Percentiles rank a stretch among this genome's conserved stretches.
Evolutionary conservation across 345 rosid genomes (phyloP).

Genomic region (Hypericum androsaemum): DNA sequence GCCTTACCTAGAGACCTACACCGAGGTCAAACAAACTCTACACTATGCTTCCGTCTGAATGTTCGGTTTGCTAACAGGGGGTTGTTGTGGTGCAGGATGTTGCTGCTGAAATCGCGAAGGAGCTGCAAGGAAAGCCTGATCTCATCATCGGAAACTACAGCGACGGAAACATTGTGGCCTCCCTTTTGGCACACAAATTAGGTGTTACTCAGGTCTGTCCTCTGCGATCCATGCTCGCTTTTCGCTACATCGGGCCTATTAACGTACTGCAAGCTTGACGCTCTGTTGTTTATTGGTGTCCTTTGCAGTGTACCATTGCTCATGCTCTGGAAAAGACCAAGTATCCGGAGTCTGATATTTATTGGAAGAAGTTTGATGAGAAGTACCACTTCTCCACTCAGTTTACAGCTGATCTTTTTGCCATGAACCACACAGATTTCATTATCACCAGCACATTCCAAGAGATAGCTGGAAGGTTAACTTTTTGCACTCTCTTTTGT

Average conservation of each 20-base stretch:
- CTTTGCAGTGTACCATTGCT: constrained; percentile 79
- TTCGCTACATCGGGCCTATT: background rate
- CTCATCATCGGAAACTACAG: constrained; percentile 91
- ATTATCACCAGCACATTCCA: constrained; percentile 98
- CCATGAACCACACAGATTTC: constrained; percentile 96
- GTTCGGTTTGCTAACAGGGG: background rate
- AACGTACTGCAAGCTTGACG: background rate
- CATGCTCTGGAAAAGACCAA: constrained; percentile 95
- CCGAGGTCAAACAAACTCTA: constrained; percentile 44
- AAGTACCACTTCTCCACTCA: constrained; percentile 95
- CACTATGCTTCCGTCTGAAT: background rate
- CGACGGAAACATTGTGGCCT: constrained; percentile 90
- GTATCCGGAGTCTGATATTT: constrained; percentile 89
- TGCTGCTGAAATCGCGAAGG: constrained; percentile 62
- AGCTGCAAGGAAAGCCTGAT: constrained; percentile 87
- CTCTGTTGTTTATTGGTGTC: background rate
- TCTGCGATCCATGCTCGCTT: background rate
- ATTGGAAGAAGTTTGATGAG: constrained; percentile 86
- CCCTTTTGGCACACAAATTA: constrained; percentile 75
- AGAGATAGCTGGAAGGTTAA: constrained; percentile 97
- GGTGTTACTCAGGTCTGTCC: constrained; percentile 82
- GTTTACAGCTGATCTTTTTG: constrained; percentile 86
- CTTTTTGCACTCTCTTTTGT: background rate
- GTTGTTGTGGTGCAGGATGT: constrained; percentile 43
- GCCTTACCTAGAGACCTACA: constrained; percentile 85